A percentile compares a stretch with the other conserved stretches of the same genome.
These are phyloP conservation scores for Volvox carteri DNA, from an alignment of 163 green algal species.

Conservation along the genomic window DNA sequence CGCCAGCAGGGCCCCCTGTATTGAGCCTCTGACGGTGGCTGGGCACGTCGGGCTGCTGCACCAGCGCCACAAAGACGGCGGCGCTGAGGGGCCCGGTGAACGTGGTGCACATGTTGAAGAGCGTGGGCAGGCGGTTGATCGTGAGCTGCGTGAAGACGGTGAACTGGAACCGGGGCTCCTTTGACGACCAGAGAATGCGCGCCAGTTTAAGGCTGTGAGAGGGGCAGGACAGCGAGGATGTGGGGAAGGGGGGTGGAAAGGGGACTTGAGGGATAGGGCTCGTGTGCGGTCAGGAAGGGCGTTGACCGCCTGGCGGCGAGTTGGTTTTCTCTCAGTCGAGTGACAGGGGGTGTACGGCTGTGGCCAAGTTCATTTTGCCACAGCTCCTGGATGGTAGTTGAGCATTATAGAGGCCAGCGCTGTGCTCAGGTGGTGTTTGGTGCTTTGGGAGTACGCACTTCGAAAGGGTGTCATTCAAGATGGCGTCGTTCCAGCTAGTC, in stretches of 20 bases:
- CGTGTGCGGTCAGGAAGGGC: background rate
- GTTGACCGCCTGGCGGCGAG: too few species aligned
- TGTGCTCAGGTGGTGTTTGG: too few species aligned
- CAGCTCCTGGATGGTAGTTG: too few species aligned
- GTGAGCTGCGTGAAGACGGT: conserved; percentile 67
- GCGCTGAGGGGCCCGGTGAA: conserved; percentile 60
- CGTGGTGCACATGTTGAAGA: conserved; percentile 64
- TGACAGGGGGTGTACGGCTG: too few species aligned
- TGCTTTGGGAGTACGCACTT: conserved; percentile 13
- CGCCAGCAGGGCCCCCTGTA: too few species aligned
- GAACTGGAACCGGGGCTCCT: conserved; percentile 42
- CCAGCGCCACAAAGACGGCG: conserved; percentile 56
- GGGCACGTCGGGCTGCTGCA: conserved; percentile 45
- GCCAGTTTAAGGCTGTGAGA: conserved; percentile 60
- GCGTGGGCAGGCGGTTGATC: conserved; percentile 56
- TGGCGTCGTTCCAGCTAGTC: conserved; percentile 45
- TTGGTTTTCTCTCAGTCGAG: too few species aligned
- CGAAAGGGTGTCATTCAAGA: conserved; percentile 38
- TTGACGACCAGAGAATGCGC: conserved; percentile 30
- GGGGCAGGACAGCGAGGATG: too few species aligned
- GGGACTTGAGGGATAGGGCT: background rate
- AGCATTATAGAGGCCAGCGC: too few species aligned
- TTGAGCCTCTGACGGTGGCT: too few species aligned
- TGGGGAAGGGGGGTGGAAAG: background rate
- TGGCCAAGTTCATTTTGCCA: too few species aligned